Evolutionary conservation across 495 filamentous ascomycete genomes (phyloP).

Genomic region (Amniculicola lignicola): DNA sequence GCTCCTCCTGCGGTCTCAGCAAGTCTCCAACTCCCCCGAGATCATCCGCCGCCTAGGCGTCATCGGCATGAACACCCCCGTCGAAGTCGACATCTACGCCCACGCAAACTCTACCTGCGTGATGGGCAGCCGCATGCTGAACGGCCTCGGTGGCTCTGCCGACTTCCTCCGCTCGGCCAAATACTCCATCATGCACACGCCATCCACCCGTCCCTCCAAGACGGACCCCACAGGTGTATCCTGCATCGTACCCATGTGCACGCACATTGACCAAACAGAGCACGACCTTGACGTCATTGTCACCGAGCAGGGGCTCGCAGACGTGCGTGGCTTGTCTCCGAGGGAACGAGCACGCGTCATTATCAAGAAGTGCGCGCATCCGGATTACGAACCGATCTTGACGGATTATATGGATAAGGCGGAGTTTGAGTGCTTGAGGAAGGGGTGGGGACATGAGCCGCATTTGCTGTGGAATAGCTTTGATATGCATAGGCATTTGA

Average conservation of each 20-base stretch:
- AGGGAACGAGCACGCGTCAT: slow-evolving; percentile 81
- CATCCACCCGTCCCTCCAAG: slow-evolving; percentile 74
- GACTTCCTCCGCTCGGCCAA: slow-evolving; percentile 83
- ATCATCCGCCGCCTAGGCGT: slow-evolving; percentile 85
- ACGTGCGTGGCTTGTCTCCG: slow-evolving; percentile 78
- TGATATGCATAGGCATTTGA: slow-evolving; percentile 82
- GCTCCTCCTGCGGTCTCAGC: slow-evolving; percentile 81
- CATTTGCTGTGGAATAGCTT: slow-evolving; percentile 80
- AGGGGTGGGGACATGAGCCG: slow-evolving; percentile 88
- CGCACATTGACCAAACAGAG: slow-evolving; percentile 90
- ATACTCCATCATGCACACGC: slow-evolving; percentile 94
- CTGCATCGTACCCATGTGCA: slow-evolving; percentile 91
- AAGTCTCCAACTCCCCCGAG: slow-evolving; percentile 89
- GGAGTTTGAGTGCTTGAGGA: slow-evolving; percentile 80
- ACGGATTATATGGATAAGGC: slow-evolving; percentile 82
- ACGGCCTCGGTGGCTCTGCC: slow-evolving; percentile 83
- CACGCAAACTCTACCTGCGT: slow-evolving; percentile 91
- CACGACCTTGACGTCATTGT: slow-evolving; percentile 86
- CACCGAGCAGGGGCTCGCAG: slow-evolving; percentile 82
- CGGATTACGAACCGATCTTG: slow-evolving; percentile 79
- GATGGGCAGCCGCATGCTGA: slow-evolving; percentile 88
- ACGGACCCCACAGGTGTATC: slow-evolving; percentile 76
- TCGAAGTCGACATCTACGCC: slow-evolving; percentile 92
- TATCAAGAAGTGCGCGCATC: slow-evolving; percentile 84
- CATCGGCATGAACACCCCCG: slow-evolving; percentile 94